Evolutionary conservation across 2,329 filamentous ascomycete species (phyloP), one percentile per base, ranked within the genome.

Genomic region (Colletotrichum simmondsii): DNA sequence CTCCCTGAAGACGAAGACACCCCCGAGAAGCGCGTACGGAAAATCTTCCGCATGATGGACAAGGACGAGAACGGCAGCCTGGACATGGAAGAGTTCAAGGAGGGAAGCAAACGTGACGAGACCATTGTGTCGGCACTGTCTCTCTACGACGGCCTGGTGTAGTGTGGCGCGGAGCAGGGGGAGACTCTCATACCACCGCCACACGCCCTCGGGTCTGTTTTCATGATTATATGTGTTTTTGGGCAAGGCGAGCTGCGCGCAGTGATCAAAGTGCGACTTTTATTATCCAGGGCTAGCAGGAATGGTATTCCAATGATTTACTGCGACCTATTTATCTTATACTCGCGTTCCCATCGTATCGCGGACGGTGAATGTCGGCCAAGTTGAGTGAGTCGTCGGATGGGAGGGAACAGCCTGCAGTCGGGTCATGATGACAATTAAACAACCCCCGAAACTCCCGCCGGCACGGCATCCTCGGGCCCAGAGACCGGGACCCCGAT

Each of bases 41-140:
- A 99, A 89, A 98, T 99, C 83, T 99, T 99, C 89, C 90, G 93
- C 80, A 98, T 98, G 97, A 99, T 99, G 97, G 97, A 99, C 88
- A 99, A 99, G 89, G 97, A 99, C 83, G 96, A 98, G 87, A 98
- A 98, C 81, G 97, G 96, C 78, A 97, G 94, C 80, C 86, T 99
- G 78, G 96, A 98, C 82, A 96, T 98, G 90, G 93, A 95, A 74
- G 97, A 99, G 83, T 99, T 99, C 89, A 98, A 98, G 86, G 97
- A 99, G 86, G 97, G 97, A 77, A 98, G 95, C 87, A 98, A 98
- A 88, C 94, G 95, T 73, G 97, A 99, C 84, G 96, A 98, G 87
- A 99, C 97, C 11, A 99, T 99, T 81, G 97, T 99, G 72, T 98
- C 96, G 67, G 97, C 97, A 42, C 87, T 99, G 80, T 98, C 95